Evolutionary conservation across 2,329 filamentous ascomycete species (phyloP), one percentile per base, ranked within the genome.

Genomic region (Xylariaceae sp.): DNA sequence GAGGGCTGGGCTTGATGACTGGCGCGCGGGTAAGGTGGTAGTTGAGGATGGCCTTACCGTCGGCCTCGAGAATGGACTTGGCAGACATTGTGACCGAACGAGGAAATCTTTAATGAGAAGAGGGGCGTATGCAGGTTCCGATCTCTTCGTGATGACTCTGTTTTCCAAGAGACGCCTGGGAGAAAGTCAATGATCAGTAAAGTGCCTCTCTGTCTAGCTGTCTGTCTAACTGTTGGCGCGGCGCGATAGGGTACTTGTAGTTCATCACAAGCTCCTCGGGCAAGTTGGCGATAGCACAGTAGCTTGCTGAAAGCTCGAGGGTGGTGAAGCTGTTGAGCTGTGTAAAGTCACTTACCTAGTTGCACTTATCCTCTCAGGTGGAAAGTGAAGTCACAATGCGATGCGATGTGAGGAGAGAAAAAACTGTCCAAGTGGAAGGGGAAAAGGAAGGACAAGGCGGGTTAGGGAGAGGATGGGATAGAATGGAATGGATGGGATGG

Each of bases 41-140:
- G 89, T 97, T 97, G 86, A 99, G 86, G 83, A 99, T 97, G 85
- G 94, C 94, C 89, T 99, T 99, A 86, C 94, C 94, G 82, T 99
- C 94, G 84, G 93, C 93, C 85, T 99, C 94, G 84, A 89, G 81
- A 76, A 99, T 97, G 69, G 93, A 89, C 82, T 99, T 99, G 78
- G 94, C 90, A 76, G 90, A 92, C 91, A 95, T 95, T 73, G 73
- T 84, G 77, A 59, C 62, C 60, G 57, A 60, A 60, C 57, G 56
- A 64, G 37, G 57, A 56, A 55, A 62, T 56, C 55, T 66, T 57
- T 64, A 53, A 44, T 54, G 63, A 61, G 57, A 60, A 64, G 58
- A 67, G 67, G 70, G 69, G 68, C 62, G 68, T 70, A 39, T 67
- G 58, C 57, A 65, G 55, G 62, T 65, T 60, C 51, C 66, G 63